Percentiles rank a stretch among this genome's conserved stretches.
These are phyloP conservation scores for Phaffia rhodozyma DNA, from an alignment of 1,284 basidiomycete species.

Conservation along the genomic window DNA sequence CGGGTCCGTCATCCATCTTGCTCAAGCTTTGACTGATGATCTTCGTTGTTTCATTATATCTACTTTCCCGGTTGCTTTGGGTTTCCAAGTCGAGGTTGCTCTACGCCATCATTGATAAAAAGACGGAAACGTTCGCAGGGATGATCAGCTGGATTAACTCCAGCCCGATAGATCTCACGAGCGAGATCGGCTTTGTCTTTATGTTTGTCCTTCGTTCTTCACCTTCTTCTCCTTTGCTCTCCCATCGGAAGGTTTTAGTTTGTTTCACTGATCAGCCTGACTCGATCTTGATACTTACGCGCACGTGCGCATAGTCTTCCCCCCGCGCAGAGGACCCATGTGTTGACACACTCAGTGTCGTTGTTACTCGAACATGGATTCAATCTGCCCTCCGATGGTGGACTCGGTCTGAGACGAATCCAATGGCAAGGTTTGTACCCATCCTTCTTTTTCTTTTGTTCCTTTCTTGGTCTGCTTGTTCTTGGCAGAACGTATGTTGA, in stretches of 20 bases:
- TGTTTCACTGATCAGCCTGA: not conserved
- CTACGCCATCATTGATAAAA: constrained; percentile 6
- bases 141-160: constrained; percentile 3
- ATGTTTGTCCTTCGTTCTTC: not conserved
- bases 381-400: constrained; percentile 3
- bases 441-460: not conserved
- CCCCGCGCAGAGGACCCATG: not conserved
- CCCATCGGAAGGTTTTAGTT: not conserved
- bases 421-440: constrained; percentile 3
- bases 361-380: not conserved
- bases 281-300: not conserved
- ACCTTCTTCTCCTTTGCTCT: not conserved
- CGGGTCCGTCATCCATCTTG: not conserved
- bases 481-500: too few species aligned
- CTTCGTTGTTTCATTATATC: too few species aligned
- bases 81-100: constrained; percentile 1
- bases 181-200: constrained; percentile 6
- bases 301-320: not conserved
- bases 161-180: not conserved
- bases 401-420: constrained; percentile 5
- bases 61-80: too few species aligned
- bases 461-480: too few species aligned
- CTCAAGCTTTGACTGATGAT: too few species aligned
- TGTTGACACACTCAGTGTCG: constrained; percentile 9
- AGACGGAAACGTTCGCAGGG: constrained; percentile 1